These are phyloP conservation scores for Vanrija humicola DNA, from an alignment of 1,284 basidiomycete genomes.

Conservation along the genomic window DNA sequence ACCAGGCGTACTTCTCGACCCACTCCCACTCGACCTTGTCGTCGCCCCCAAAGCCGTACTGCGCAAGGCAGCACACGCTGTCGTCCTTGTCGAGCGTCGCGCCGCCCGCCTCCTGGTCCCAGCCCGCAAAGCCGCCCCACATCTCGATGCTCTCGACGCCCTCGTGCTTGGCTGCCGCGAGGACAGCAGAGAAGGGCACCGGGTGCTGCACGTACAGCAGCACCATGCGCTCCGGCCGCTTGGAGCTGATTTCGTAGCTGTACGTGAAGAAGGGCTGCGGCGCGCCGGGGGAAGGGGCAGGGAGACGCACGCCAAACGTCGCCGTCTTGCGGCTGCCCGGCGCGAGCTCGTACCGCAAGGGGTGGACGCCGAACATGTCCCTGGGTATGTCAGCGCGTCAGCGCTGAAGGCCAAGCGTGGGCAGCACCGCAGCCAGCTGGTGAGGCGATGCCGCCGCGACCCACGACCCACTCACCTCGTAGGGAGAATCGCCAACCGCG, in stretches of 20 bases:
- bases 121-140: conserved; percentile 6
- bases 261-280: conserved; percentile 7
- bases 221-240: neutral
- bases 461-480: conserved; percentile 1
- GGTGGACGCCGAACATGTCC: conserved; percentile 4
- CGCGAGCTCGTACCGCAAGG: conserved; percentile 3
- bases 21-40: conserved; percentile 13
- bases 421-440: too few relatives aligned
- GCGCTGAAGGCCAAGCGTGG: neutral
- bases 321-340: neutral
- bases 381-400: neutral
- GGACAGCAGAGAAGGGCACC: conserved; percentile 3
- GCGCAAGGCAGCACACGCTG: conserved; percentile 5
- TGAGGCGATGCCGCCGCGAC: too few relatives aligned
- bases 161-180: conserved; percentile 9
- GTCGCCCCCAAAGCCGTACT: conserved; percentile 4
- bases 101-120: conserved; percentile 3
- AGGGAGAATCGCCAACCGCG: conserved; percentile 12
- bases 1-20: conserved; percentile 5
- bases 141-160: conserved; percentile 3
- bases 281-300: neutral
- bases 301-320: conserved; percentile 6
- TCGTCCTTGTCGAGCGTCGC: conserved; percentile 1
- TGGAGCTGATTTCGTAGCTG: neutral
- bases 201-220: conserved; percentile 1